Percentiles rank a stretch among this genome's conserved stretches.
Evolutionary conservation across 2,329 filamentous ascomycete species (phyloP).

Genomic region (Malbranchea zuffiana): DNA sequence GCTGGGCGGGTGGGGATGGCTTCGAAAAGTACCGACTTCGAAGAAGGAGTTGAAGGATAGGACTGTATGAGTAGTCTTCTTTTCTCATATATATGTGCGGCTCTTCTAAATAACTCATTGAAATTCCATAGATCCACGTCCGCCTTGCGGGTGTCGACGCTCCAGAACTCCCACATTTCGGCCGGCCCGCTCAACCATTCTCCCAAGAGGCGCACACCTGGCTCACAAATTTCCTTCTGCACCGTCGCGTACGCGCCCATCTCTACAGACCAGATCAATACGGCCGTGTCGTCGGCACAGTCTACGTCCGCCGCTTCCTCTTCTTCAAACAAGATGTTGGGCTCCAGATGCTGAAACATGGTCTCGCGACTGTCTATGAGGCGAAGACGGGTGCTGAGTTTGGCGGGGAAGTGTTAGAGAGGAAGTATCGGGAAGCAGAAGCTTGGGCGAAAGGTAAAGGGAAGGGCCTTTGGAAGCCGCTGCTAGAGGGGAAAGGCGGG

Average conservation of each 20-base stretch:
- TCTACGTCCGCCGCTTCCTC: slow-evolving; percentile 52
- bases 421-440: slow-evolving; percentile 38
- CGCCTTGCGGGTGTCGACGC: slow-evolving; percentile 88
- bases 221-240: slow-evolving; percentile 61
- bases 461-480: slow-evolving; percentile 61
- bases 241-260: slow-evolving; percentile 66
- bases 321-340: slow-evolving; percentile 67
- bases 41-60: slow-evolving; percentile 60
- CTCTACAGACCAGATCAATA: slow-evolving; percentile 86
- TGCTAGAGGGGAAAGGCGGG: slow-evolving; percentile 38
- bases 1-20: slow-evolving; percentile 83
- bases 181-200: slow-evolving; percentile 73
- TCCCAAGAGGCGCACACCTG: slow-evolving; percentile 70
- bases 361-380: slow-evolving; percentile 85
- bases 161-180: slow-evolving; percentile 87
- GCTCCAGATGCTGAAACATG: slow-evolving; percentile 73
- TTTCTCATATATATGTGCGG: background rate
- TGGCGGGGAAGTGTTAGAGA: slow-evolving; percentile 52
- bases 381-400: slow-evolving; percentile 84
- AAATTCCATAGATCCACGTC: slow-evolving; percentile 55
- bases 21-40: slow-evolving; percentile 60
- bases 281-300: slow-evolving; percentile 77
- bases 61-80: slow-evolving; percentile 49
- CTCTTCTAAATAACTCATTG: background rate
- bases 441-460: slow-evolving; percentile 51